Evolutionary conservation across 2,329 filamentous ascomycete species (phyloP).

Genomic region (Colletotrichum chrysophilum): DNA sequence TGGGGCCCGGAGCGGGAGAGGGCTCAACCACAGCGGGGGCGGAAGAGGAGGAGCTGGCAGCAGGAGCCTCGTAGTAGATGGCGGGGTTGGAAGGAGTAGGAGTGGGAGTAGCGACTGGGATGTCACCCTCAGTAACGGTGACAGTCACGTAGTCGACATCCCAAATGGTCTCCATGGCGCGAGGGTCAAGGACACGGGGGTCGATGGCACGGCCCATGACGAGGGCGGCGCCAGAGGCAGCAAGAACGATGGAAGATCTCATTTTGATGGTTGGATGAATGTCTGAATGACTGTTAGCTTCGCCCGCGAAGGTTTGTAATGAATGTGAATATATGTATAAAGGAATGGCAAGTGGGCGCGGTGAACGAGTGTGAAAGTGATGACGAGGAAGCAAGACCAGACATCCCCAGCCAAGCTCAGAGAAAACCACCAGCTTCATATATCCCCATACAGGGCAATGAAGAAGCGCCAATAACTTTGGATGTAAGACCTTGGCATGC

Average conservation of each 20-base stretch:
- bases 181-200: constrained; percentile 39
- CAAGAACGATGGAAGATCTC: constrained; percentile 54
- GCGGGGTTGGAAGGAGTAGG: constrained; percentile 22
- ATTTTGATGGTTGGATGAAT: constrained; percentile 39
- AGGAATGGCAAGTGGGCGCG: not conserved
- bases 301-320: constrained; percentile 15
- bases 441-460: not conserved
- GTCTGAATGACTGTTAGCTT: constrained; percentile 23
- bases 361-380: not conserved
- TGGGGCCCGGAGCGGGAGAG: constrained; percentile 4
- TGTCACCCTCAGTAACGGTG: constrained; percentile 44
- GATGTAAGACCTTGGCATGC: not conserved
- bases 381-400: not conserved
- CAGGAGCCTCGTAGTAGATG: constrained; percentile 11
- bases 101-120: constrained; percentile 23
- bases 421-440: not conserved
- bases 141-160: constrained; percentile 49
- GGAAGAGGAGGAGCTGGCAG: constrained; percentile 11
- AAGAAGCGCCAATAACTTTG: not conserved
- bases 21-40: not conserved
- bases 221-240: constrained; percentile 50
- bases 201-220: constrained; percentile 49
- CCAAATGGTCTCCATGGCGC: constrained; percentile 43
- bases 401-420: not conserved
- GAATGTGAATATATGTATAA: not conserved